Evolutionary conservation across 441 rosid species (phyloP).

Genomic region (Pelargonium cotyledonis): DNA sequence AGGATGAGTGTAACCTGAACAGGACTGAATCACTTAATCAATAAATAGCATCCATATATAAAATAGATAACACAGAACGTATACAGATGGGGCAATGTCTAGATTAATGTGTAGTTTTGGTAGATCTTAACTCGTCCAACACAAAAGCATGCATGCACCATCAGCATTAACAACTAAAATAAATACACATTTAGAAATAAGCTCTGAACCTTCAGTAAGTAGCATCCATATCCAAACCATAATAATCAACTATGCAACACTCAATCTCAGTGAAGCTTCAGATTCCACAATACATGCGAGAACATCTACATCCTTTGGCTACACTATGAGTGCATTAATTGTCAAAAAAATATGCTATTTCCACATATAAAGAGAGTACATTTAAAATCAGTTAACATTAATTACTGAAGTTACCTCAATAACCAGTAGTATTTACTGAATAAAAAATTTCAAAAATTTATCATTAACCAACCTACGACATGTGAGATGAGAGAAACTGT

Average conservation of each 20-base stretch:
- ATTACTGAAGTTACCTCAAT: slow-evolving; percentile 5
- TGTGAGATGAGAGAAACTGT: background rate
- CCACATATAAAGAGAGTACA: background rate
- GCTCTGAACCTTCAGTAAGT: background rate
- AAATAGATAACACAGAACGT: background rate
- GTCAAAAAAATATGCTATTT: slow-evolving; percentile 1
- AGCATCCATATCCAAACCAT: background rate
- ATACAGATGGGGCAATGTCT: slow-evolving; percentile 1
- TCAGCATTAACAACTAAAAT: background rate
- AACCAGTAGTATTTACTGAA: background rate
- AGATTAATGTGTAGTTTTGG: background rate
- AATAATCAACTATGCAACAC: background rate
- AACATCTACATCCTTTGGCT: background rate
- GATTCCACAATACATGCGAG: background rate
- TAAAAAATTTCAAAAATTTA: background rate
- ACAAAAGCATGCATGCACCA: background rate
- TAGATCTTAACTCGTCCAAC: background rate
- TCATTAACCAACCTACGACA: background rate
- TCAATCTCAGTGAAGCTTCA: background rate
- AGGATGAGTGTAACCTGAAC: background rate
- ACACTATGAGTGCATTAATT: background rate
- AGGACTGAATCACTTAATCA: too few relatives aligned
- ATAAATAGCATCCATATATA: background rate
- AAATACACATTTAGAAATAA: background rate
- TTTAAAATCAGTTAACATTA: slow-evolving; percentile 8